phyloP scores from a whole-genome alignment of 148 eudicot genomes.

The Diospyros lotus region DNA sequence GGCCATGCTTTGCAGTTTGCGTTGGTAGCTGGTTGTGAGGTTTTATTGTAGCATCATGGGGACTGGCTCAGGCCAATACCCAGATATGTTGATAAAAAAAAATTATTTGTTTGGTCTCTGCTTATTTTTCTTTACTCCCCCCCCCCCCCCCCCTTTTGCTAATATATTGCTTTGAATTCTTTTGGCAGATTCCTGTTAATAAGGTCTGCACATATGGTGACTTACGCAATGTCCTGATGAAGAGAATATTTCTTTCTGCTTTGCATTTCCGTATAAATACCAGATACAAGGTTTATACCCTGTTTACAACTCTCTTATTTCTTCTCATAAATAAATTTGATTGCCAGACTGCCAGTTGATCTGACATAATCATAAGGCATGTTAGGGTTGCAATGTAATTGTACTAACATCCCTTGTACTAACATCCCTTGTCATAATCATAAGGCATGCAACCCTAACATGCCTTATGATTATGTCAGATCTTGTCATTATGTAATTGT shows the following conservation, averaged over 20 bases:
- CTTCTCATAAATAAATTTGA: slow-evolving; percentile 3
- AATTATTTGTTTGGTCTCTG: background rate
- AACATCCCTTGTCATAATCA: slow-evolving; percentile 9
- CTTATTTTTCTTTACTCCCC: background rate
- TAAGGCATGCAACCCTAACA: background rate
- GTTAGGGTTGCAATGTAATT: background rate
- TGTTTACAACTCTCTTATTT: background rate
- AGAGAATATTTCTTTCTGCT: slow-evolving; percentile 97
- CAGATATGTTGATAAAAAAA: background rate
- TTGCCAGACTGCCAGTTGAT: background rate
- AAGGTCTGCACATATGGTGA: slow-evolving; percentile 83
- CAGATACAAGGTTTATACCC: slow-evolving; percentile 77
- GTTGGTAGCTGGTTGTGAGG: background rate
- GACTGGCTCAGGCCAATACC: background rate
- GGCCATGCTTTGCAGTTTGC: background rate
- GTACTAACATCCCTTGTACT: no score
- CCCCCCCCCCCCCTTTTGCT: no score
- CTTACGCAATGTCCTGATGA: slow-evolving; percentile 90
- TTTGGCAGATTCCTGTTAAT: slow-evolving; percentile 81
- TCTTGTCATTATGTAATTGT: background rate
- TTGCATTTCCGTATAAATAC: slow-evolving; percentile 98
- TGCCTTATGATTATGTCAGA: background rate
- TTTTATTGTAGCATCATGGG: background rate
- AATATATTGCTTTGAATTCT: background rate
- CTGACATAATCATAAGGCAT: background rate